Evolutionary conservation across 768 basidiomycete species (phyloP), one percentile per base, ranked within the genome.

Genomic region (Daedaleopsis sinensis): DNA sequence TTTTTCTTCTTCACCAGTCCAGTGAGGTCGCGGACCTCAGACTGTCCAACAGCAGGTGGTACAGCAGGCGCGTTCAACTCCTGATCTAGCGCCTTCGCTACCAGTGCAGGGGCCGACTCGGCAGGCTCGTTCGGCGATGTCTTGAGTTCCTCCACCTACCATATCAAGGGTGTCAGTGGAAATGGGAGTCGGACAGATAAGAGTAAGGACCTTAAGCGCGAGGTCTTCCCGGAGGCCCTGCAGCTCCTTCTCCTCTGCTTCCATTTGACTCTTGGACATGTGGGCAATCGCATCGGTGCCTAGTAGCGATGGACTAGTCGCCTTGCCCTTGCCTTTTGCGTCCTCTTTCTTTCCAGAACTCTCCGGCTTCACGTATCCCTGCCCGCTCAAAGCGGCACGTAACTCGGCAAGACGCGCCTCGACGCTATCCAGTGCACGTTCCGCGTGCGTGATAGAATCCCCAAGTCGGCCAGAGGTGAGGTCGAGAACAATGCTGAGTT

Each of bases 401-500:
- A 92, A 79, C 63, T 89, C 85, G 12, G 75, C 80, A 15, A 94
- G 77, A 46, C 94, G 83, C 38, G 80, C 78, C 70, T 89, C 80
- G 4, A 97, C 89, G 65, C 92, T 94, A 66, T 84, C 84, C 18
- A 94, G 77, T 0, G 94, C 94, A 60, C 84, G 84, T 73, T 91
- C 86, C 1, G 90, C 93, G 58, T 97, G 93, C 15, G 72, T 65
- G 46, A 98, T 91, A 2, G 96, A 89, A 58, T 93, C 91, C 15
- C 87, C 80, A 6, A 96, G 85, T 12, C 90, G 84, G 3, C 93
- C 92, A 0, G 94, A 85, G 0, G 93, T 94, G 62, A 96, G 84
- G 72, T 98, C 96, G 43, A 95, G 87, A 13, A 92, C 94, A 72
- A 96, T 93, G 70, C 92, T 94, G 64, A 98, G 82, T 71, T 96